These are phyloP conservation scores for Trichopus zeylanicus DNA, from an alignment of 116 monocot species.

Conservation along the genomic window DNA sequence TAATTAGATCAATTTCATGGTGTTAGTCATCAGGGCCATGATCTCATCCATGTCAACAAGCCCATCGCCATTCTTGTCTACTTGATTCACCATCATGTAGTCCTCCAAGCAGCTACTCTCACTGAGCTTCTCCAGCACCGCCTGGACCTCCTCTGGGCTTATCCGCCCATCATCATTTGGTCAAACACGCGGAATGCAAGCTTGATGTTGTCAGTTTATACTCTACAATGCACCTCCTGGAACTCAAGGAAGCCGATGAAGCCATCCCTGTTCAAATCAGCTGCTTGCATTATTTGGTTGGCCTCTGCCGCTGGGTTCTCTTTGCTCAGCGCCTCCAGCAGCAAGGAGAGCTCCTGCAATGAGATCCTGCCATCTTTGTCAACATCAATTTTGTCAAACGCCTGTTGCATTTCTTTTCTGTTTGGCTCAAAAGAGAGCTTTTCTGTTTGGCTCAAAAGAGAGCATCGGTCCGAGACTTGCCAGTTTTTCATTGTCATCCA, in stretches of 20 bases:
- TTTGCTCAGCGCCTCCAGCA: conserved; percentile 25
- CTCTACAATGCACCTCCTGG: conserved; percentile 64
- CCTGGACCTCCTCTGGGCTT: conserved; percentile 44
- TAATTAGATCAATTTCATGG: no score
- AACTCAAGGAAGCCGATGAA: conserved; percentile 56
- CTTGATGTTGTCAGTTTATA: conserved; percentile 33
- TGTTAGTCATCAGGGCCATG: conserved; percentile 70
- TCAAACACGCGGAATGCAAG: conserved; percentile 68
- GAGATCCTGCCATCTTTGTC: conserved; percentile 43
- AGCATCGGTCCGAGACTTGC: conserved; percentile 45
- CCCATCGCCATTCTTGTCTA: conserved; percentile 40
- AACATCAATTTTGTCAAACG: conserved; percentile 51
- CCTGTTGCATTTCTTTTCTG: conserved; percentile 43
- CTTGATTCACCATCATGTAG: conserved; percentile 56
- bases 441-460: no score
- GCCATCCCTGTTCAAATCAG: conserved; percentile 32
- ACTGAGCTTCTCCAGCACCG: conserved; percentile 36
- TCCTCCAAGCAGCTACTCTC: conserved; percentile 48
- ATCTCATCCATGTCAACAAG: conserved; percentile 75
- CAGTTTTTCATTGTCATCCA: conserved; percentile 23
- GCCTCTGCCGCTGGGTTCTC: conserved; percentile 20
- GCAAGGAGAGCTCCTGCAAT: conserved; percentile 20
- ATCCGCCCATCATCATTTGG: conserved; percentile 55
- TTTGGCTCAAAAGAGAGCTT: conserved; percentile 28
- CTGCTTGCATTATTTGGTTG: conserved; percentile 18